Percentiles rank a stretch among this genome's conserved stretches.
Conservation (phyloP, 352 stramenopile genomes). For the Globisporangium echinulatum region DNA sequence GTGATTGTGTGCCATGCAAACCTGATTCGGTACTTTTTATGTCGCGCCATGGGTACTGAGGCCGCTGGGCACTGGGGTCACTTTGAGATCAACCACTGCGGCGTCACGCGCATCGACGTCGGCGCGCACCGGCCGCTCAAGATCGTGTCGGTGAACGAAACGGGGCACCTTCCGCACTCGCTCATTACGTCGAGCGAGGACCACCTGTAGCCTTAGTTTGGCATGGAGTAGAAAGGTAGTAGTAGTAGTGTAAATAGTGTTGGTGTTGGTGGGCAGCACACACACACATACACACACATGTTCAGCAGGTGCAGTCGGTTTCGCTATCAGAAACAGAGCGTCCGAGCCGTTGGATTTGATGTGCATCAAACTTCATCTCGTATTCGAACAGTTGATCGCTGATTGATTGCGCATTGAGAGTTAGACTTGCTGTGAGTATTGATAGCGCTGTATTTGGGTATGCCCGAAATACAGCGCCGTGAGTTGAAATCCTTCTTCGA, state of each 20-base stretch:
- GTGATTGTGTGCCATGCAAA: constrained; percentile 83
- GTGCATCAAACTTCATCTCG: not conserved
- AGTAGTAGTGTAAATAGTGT: not conserved
- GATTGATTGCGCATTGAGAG: not conserved
- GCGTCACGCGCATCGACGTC: constrained; percentile 72
- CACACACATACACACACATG: not conserved
- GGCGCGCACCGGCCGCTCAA: constrained; percentile 63
- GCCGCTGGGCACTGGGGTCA: constrained; percentile 60
- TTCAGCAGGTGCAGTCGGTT: no score
- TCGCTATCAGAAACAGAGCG: no score
- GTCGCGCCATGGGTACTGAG: constrained; percentile 55
- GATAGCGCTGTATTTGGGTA: no score
- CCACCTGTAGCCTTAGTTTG: constrained; percentile 41
- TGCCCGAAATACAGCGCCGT: no score
- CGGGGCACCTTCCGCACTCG: constrained; percentile 64
- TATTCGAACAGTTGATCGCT: no score
- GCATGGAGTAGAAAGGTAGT: not conserved
- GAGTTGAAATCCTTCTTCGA: not conserved
- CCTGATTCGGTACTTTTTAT: constrained; percentile 79
- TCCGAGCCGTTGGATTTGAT: not conserved
- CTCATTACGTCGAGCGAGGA: constrained; percentile 83
- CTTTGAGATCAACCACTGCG: constrained; percentile 84
- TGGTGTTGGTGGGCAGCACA: not conserved
- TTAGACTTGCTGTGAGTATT: not conserved
- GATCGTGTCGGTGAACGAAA: constrained; percentile 75